These are phyloP conservation scores for Zygotorulaspora danielsina DNA, from an alignment of 805 yeast genomes.

Conservation along the genomic window DNA sequence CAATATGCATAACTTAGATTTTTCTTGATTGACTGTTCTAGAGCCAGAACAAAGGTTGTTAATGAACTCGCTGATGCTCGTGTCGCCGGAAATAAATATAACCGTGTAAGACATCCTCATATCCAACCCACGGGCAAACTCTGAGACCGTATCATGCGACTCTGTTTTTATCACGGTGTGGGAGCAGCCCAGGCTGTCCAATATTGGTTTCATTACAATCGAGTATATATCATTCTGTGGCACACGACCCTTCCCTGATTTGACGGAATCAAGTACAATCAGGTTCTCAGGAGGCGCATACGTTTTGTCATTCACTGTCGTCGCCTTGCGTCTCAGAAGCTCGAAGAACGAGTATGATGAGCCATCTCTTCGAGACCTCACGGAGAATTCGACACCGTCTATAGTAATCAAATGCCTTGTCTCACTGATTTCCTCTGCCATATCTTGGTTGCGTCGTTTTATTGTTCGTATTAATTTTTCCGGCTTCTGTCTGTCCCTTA, in stretches of 20 bases:
- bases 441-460: conserved; percentile 1
- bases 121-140: conserved; percentile 38
- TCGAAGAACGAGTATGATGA: conserved; percentile 13
- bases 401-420: conserved; percentile 5
- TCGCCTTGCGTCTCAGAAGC: conserved; percentile 4
- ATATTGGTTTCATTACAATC: conserved; percentile 45
- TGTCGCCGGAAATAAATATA: conserved; percentile 77
- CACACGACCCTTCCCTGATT: conserved; percentile 38
- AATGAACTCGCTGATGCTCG: conserved; percentile 72
- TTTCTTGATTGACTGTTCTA: neutral
- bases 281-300: conserved; percentile 11
- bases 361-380: conserved; percentile 11
- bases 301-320: neutral
- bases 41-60: conserved; percentile 40
- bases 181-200: conserved; percentile 36
- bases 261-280: conserved; percentile 36
- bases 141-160: conserved; percentile 37
- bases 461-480: neutral
- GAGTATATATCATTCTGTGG: conserved; percentile 39
- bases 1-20: conserved; percentile 19
- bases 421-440: neutral
- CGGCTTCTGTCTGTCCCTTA: neutral
- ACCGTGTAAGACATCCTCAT: conserved; percentile 38
- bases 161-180: conserved; percentile 45
- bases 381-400: conserved; percentile 8